Percentiles rank a stretch among this genome's conserved stretches.
Evolutionary conservation across 805 yeast genomes (phyloP).

Genomic region (Wickerhamomyces pijperi): DNA sequence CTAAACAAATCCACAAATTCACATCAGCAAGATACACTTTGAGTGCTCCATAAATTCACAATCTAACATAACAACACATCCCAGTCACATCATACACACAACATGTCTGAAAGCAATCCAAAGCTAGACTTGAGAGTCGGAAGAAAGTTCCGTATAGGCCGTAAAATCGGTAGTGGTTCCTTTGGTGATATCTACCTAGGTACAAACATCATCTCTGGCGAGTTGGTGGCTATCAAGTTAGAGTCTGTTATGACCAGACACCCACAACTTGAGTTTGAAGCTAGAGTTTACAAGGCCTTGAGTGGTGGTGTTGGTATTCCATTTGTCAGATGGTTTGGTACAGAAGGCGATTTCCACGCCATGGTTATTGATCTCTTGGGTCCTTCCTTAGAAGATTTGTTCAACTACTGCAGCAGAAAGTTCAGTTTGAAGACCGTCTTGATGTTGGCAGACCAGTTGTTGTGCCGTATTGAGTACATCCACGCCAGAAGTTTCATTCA

Average conservation of each 20-base stretch:
- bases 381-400: constrained; percentile 88
- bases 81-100: constrained; percentile 3
- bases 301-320: constrained; percentile 98
- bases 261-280: constrained; percentile 95
- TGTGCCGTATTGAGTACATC: constrained; percentile 88
- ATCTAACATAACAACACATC: neutral
- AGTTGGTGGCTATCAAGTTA: constrained; percentile 93
- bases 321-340: constrained; percentile 92
- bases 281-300: constrained; percentile 85
- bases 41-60: too few species aligned
- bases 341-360: constrained; percentile 93
- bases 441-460: constrained; percentile 85
- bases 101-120: neutral
- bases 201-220: constrained; percentile 89
- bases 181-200: constrained; percentile 95
- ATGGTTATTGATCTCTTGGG: constrained; percentile 95
- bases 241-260: constrained; percentile 87
- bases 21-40: too few species aligned
- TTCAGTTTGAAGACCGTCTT: constrained; percentile 90
- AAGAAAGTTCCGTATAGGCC: constrained; percentile 85
- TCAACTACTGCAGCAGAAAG: constrained; percentile 90
- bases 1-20: too few species aligned
- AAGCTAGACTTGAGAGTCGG: constrained; percentile 77
- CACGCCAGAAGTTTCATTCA: constrained; percentile 95
- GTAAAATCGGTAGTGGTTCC: constrained; percentile 94